A percentile compares a stretch with the other conserved stretches of the same genome.
phyloP scores from a whole-genome alignment of 2,329 filamentous ascomycete species.

The Pseudonectria foliicola region DNA sequence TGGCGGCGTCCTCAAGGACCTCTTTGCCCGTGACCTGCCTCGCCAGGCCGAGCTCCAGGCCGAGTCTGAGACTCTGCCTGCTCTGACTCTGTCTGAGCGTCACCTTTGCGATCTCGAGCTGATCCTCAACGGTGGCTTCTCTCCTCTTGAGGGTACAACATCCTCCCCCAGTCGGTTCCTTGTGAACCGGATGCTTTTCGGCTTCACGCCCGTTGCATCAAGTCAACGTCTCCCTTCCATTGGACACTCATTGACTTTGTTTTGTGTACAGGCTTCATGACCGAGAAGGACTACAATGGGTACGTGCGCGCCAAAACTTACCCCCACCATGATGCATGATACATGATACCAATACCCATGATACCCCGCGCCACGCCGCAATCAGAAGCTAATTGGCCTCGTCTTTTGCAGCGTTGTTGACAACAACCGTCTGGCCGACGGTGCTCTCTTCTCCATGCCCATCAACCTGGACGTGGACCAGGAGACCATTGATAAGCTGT shows the following conservation, averaged over 20 bases:
- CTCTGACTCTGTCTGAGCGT: constrained; percentile 79
- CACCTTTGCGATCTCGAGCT: constrained; percentile 97
- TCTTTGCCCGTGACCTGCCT: constrained; percentile 85
- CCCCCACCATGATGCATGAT: too few species aligned
- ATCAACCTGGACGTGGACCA: constrained; percentile 85
- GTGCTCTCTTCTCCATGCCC: constrained; percentile 91
- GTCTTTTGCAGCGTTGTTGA: constrained; percentile 66
- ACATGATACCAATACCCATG: too few species aligned
- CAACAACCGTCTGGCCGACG: constrained; percentile 78
- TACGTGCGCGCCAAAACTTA: constrained; percentile 44
- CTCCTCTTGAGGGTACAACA: constrained; percentile 77
- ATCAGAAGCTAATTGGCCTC: constrained; percentile 20
- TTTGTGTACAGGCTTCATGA: constrained; percentile 73
- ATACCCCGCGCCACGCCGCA: too few species aligned
- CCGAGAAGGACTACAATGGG: constrained; percentile 93
- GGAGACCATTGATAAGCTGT: constrained; percentile 64
- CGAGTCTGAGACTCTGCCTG: constrained; percentile 82
- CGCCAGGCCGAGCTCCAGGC: constrained; percentile 69
- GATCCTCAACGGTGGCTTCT: constrained; percentile 96
- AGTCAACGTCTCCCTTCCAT: neutral
- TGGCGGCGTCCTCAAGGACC: constrained; percentile 95
- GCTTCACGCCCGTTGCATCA: too few species aligned
- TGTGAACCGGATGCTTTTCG: neutral
- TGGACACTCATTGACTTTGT: constrained; percentile 8
- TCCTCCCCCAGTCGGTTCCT: constrained; percentile 27